phyloP scores from a whole-genome alignment of 1,139 yeast genomes.

The Eremothecium gossypii region DNA sequence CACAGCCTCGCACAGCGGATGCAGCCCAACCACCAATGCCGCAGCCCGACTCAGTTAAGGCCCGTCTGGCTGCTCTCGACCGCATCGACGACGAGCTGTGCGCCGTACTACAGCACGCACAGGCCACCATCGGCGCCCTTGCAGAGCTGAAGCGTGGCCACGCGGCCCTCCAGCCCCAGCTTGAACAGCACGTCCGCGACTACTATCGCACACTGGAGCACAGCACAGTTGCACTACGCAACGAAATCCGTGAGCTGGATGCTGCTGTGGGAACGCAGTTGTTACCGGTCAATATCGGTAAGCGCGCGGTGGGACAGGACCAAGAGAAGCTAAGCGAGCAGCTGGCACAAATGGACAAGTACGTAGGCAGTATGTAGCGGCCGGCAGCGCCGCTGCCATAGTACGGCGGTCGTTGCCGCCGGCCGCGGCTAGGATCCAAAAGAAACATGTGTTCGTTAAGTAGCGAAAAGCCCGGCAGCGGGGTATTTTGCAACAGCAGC shows the following conservation, averaged over 20 bases:
- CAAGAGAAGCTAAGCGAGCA: slow-evolving; percentile 27
- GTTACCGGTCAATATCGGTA: slow-evolving; percentile 26
- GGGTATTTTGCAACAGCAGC: too few species aligned
- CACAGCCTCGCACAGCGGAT: too few species aligned
- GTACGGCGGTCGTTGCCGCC: too few species aligned
- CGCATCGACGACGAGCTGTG: slow-evolving; percentile 34
- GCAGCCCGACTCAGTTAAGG: slow-evolving; percentile 32
- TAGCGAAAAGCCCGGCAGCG: too few species aligned
- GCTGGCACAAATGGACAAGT: slow-evolving; percentile 9
- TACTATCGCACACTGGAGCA: slow-evolving; percentile 21
- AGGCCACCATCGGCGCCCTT: slow-evolving; percentile 32
- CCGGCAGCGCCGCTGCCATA: too few species aligned
- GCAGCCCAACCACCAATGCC: slow-evolving; percentile 6
- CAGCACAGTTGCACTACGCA: slow-evolving; percentile 18
- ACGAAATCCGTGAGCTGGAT: slow-evolving; percentile 25
- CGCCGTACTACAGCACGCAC: slow-evolving; percentile 32
- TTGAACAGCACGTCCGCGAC: slow-evolving; percentile 21
- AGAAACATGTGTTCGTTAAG: too few species aligned
- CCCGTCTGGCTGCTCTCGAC: slow-evolving; percentile 32
- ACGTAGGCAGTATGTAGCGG: background rate
- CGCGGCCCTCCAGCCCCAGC: slow-evolving; percentile 21
- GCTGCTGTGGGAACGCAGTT: slow-evolving; percentile 26
- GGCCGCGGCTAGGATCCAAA: too few species aligned
- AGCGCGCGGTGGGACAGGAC: slow-evolving; percentile 28
- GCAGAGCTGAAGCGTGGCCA: slow-evolving; percentile 26